Base-by-base conservation (phyloP, 106 monocot genomes). In the Dioscorea zingiberensis region DNA sequence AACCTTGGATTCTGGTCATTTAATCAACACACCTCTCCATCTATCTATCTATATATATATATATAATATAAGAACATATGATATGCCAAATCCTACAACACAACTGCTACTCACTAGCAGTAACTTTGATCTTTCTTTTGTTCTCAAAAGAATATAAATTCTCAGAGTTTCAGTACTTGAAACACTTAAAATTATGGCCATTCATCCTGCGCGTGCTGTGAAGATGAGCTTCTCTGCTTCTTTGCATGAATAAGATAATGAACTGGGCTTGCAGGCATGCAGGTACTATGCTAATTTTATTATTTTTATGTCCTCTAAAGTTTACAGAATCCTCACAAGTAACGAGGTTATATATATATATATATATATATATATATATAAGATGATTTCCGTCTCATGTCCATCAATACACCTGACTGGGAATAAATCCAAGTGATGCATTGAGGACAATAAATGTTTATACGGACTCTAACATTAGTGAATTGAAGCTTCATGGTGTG, bases 121-220 rank as follows among this genome's bases (percentile, higher is more conserved):
- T 12, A 13, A 56, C 6, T 44, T 8, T 21, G 1, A 14, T 11
- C 60, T 45, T 22, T 9, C 9, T 21, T 21, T 62, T 44, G 44
- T 58, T 25, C 25, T 58, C 19, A 70, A 70, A 70, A 28, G 29
- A 60, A 60, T 21, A 48, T 29, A 27, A 11, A 22, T 25, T 19
- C 21, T 24, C 19, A 18, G 19, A 45, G 18, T 48, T 60, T 59
- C 47, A 60, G 59, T 49, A 23, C 19, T 28, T 48, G 27, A 60
- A 3, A 28, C 5, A 25, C n/a, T 23, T 21, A 48, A n/a, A 21
- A 60, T 25, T 9, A 44, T 23, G 12, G 27, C 21, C 48, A 25
- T 8, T 59, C 27, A 8, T n/a, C 60, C 17, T 24, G 46, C 70
- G 70, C 70, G 48, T 70, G 70, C 59, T 19, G 21, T 26, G 45